phyloP scores from a whole-genome alignment of 108 stramenopile species.

The Fragilaria crotonensis region DNA sequence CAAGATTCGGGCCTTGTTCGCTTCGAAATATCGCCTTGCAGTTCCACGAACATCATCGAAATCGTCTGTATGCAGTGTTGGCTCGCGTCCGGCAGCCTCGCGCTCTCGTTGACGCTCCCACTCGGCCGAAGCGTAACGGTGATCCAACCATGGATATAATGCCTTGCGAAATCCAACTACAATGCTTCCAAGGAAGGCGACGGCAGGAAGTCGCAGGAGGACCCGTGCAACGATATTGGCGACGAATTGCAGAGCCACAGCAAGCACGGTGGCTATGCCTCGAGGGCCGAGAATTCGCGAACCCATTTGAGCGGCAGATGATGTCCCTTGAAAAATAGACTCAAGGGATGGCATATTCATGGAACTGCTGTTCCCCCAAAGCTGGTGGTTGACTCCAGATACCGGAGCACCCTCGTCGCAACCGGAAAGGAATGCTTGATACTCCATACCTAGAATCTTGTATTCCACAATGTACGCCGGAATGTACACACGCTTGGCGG shows the following conservation, averaged over 20 bases:
- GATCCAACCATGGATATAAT: constrained; percentile 64
- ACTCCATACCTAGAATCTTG: constrained; percentile 56
- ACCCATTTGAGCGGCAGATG: constrained; percentile 1
- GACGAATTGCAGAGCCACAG: constrained; percentile 5
- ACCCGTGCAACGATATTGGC: constrained; percentile 27
- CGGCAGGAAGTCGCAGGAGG: constrained; percentile 32
- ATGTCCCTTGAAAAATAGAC: constrained; percentile 13
- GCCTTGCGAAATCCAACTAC: constrained; percentile 69
- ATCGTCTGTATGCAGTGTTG: constrained; percentile 17
- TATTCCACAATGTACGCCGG: constrained; percentile 77
- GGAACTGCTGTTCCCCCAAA: constrained; percentile 14
- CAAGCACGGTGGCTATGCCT: constrained; percentile 8
- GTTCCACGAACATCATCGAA: constrained; percentile 46
- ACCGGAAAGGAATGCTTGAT: constrained; percentile 66
- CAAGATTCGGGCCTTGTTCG: constrained; percentile 43
- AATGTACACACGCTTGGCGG: constrained; percentile 65
- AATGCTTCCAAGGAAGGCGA: constrained; percentile 43
- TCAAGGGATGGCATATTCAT: constrained; percentile 21
- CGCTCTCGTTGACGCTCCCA: constrained; percentile 77
- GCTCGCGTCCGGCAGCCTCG: constrained; percentile 37
- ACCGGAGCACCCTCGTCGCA: constrained; percentile 57
- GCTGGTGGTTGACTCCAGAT: constrained; percentile 59
- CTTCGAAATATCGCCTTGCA: constrained; percentile 43
- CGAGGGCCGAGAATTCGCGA: neutral
- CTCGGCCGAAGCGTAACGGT: constrained; percentile 44